Evolutionary conservation across 331 rosid genomes (phyloP), one percentile per base, ranked within the genome.

Genomic region (Arachis monticola): DNA sequence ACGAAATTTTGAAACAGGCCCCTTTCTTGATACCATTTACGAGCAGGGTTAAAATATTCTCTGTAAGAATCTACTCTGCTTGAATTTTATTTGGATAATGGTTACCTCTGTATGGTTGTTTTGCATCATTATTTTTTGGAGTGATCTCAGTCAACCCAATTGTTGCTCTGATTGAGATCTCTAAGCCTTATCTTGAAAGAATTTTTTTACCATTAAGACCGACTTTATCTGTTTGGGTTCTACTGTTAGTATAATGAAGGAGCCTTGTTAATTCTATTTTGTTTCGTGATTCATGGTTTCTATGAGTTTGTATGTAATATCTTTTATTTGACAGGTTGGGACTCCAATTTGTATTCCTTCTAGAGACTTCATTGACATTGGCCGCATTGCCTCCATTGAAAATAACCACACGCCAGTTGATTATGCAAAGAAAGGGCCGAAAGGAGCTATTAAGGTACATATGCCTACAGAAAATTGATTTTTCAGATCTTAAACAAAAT

Each of bases 1-100:
- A 88, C 83, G 96, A 89, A 45, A 86, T 92, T 69, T 66, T 89
- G 82, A 89, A 89, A 85, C 93, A 78, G 84, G 97, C 93, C 60
- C 96, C 97, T 14, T 92, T 92, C 78, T 85, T 89, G 74, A 86
- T 92, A 66, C 22, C 22, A 17, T 17, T 17, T 17, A 17, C 22
- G 22, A 17, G 22, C 0, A 17, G 22, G 22, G 22, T 89, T 65
- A 92, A 92, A 81, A 86, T 92, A 72, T 88, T 88, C 81, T 79
- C 92, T 27, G 97, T 89, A 77, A 78, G 97, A 67, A 64, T 70
- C 70, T 63, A 46, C 60, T 13, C 63, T 55, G 3, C 56, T 8
- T 42, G 12, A 58, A 52, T 71, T 58, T 31, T 47, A 27, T 64
- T 73, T 78, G 17, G 10, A 64, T 38, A 60, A 38, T 4, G 7